Evolutionary conservation across 1,284 basidiomycete genomes (phyloP).

Genomic region (Trametes hirsuta): DNA sequence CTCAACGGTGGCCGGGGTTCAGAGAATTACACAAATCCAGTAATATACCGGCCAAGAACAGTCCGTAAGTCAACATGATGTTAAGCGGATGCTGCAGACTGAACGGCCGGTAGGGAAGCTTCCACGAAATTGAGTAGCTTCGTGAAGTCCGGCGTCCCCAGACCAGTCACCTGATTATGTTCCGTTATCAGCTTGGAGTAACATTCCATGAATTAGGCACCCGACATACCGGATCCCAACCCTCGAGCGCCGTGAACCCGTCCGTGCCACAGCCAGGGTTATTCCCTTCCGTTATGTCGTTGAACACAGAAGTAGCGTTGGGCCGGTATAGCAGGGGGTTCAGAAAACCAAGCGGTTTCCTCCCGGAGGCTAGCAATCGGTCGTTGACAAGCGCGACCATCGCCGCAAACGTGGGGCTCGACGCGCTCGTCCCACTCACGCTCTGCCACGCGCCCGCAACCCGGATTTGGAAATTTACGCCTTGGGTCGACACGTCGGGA

Average conservation of each 20-base stretch:
- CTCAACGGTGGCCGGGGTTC: too few relatives aligned
- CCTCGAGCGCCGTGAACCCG: conserved; percentile 39
- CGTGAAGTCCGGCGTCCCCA: conserved; percentile 36
- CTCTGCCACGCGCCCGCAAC: conserved; percentile 38
- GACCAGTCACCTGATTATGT: conserved; percentile 26
- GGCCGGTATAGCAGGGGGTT: conserved; percentile 48
- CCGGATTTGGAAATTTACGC: conserved; percentile 34
- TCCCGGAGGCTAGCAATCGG: conserved; percentile 44
- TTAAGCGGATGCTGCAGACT: too few relatives aligned
- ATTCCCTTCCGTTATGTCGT: conserved; percentile 43
- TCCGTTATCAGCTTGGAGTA: too few relatives aligned
- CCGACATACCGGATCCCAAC: conserved; percentile 38
- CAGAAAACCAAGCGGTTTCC: conserved; percentile 50
- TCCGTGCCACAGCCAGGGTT: conserved; percentile 39
- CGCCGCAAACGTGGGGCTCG: conserved; percentile 55
- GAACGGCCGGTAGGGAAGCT: background rate
- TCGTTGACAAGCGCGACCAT: conserved; percentile 62
- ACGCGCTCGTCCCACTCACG: conserved; percentile 52
- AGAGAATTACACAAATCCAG: too few relatives aligned
- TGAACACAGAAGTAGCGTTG: conserved; percentile 38
- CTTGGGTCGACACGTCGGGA: conserved; percentile 37
- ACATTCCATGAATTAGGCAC: too few relatives aligned
- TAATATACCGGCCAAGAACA: too few relatives aligned
- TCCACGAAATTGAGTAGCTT: conserved; percentile 17
- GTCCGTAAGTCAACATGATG: too few relatives aligned